Evolutionary conservation across 129 eudicot species (phyloP).

Genomic region (Lonicera japonica): DNA sequence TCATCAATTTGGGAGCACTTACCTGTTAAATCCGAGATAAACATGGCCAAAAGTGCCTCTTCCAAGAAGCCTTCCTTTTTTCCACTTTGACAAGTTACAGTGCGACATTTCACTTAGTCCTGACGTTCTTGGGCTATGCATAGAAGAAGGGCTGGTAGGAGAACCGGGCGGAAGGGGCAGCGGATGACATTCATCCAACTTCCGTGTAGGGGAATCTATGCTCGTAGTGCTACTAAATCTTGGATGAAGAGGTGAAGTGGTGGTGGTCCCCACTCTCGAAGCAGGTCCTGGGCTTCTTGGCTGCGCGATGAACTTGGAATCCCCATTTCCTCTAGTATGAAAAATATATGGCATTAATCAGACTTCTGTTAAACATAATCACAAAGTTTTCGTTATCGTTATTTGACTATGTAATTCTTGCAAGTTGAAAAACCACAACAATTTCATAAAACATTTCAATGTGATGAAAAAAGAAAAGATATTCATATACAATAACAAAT

Average conservation of each 20-base stretch:
- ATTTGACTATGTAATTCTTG: neutral
- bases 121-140: conserved; percentile 44
- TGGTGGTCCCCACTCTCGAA: conserved; percentile 43
- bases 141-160: conserved; percentile 51
- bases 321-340: conserved; percentile 40
- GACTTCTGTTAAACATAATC: neutral
- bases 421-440: neutral
- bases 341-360: neutral
- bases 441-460: neutral
- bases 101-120: conserved; percentile 23
- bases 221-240: conserved; percentile 45
- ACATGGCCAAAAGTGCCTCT: conserved; percentile 97
- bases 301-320: conserved; percentile 35
- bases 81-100: conserved; percentile 59
- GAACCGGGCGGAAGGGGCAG: conserved; percentile 88
- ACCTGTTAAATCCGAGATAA: conserved; percentile 86
- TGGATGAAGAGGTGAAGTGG: conserved; percentile 71
- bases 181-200: conserved; percentile 53
- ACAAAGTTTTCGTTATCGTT: neutral
- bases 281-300: conserved; percentile 76
- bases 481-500: neutral
- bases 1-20: no score
- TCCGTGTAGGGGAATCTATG: conserved; percentile 56
- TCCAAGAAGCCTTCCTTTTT: conserved; percentile 80
- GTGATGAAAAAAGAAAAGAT: neutral